These are phyloP conservation scores for Annulohypoxylon moriforme DNA, from an alignment of 495 filamentous ascomycete species.

Conservation along the genomic window DNA sequence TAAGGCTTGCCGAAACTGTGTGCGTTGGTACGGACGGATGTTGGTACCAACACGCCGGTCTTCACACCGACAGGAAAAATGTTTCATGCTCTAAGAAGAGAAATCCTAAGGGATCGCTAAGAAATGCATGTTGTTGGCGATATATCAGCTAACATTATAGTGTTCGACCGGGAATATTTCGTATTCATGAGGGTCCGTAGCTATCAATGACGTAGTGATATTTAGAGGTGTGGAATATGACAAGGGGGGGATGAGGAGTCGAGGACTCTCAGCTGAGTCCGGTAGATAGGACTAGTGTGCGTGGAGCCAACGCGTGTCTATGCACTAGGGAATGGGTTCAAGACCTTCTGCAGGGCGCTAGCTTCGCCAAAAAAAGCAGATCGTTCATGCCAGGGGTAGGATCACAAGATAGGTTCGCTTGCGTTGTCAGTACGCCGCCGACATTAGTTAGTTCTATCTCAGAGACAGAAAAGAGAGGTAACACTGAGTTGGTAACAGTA, in stretches of 20 bases:
- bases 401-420: constrained; percentile 16
- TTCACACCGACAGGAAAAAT: not conserved
- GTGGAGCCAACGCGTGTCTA: constrained; percentile 13
- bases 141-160: not conserved
- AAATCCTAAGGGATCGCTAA: not conserved
- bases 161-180: not conserved
- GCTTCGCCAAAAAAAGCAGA: not conserved
- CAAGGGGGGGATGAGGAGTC: not conserved
- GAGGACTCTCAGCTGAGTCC: not conserved
- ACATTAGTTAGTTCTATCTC: not conserved
- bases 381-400: constrained; percentile 15
- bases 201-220: not conserved
- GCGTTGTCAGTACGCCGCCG: not conserved
- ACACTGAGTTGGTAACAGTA: not conserved
- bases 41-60: not conserved
- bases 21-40: not conserved
- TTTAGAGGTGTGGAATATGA: not conserved
- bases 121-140: not conserved
- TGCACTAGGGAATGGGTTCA: not conserved
- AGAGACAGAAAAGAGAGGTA: not conserved
- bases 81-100: not conserved
- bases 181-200: not conserved
- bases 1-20: not conserved
- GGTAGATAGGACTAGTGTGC: constrained; percentile 19
- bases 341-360: constrained; percentile 21